A percentile compares a stretch with the other conserved stretches of the same genome.
Conservation (phyloP, 768 basidiomycete species). For the Macrolepiota fuliginosa region DNA sequence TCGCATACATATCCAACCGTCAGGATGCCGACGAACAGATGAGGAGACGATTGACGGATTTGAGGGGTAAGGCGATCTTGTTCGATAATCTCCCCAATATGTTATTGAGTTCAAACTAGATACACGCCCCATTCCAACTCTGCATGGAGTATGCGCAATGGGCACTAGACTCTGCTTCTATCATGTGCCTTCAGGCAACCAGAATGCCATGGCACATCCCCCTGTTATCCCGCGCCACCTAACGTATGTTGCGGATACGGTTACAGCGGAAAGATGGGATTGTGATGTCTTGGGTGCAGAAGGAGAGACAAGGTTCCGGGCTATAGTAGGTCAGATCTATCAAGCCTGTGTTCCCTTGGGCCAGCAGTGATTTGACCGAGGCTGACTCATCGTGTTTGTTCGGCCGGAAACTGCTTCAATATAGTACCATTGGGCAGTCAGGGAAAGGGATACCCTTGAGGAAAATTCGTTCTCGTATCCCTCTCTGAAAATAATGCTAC, state of each 20-base stretch:
- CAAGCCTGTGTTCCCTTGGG: not conserved
- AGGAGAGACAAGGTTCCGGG: constrained; percentile 4
- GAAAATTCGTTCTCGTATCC: no score
- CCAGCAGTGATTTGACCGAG: not conserved
- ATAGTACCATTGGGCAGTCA: no score
- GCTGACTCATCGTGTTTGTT: not conserved
- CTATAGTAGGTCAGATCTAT: not conserved
- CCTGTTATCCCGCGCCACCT: constrained; percentile 15
- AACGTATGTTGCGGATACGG: constrained; percentile 19
- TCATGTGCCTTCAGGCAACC: not conserved
- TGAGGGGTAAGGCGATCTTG: constrained; percentile 1
- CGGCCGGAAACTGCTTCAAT: no score
- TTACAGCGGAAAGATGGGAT: constrained; percentile 29
- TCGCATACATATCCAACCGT: constrained; percentile 19
- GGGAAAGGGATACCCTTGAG: no score
- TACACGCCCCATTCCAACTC: not conserved
- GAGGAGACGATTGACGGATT: constrained; percentile 19
- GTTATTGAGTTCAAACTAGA: not conserved
- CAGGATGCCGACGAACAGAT: constrained; percentile 22
- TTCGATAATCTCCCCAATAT: not conserved
- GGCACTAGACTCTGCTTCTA: not conserved
- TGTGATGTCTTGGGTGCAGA: constrained; percentile 23
- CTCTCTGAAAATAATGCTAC: no score
- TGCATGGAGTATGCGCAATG: not conserved
- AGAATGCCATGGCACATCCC: constrained; percentile 3